These are phyloP conservation scores for Aspergillus incahuasiensis DNA, from an alignment of 495 filamentous ascomycete genomes.

Conservation along the genomic window DNA sequence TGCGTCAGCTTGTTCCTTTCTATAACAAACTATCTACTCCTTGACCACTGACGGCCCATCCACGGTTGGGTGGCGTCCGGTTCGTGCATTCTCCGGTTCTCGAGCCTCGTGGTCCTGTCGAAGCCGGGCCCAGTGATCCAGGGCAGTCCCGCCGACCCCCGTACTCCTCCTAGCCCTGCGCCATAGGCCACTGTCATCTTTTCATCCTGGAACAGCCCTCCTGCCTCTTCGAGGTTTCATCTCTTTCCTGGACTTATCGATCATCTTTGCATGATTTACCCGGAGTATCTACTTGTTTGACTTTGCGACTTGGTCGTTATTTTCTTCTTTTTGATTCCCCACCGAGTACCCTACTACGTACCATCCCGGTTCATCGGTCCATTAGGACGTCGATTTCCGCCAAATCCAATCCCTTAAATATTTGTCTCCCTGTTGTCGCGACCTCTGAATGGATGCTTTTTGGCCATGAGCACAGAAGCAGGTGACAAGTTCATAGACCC, in stretches of 20 bases:
- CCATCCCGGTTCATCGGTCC: neutral
- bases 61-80: conserved; percentile 15
- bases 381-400: neutral
- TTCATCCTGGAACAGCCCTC: conserved; percentile 1
- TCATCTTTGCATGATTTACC: conserved; percentile 4
- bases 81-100: conserved; percentile 1
- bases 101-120: neutral
- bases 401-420: neutral
- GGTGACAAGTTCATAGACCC: conserved; percentile 30
- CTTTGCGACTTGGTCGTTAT: neutral
- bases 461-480: conserved; percentile 40
- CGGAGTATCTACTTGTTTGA: neutral
- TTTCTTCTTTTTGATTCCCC: neutral
- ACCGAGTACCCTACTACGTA: neutral
- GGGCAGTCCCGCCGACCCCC: conserved; percentile 6
- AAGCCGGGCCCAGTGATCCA: neutral
- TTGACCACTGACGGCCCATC: conserved; percentile 4
- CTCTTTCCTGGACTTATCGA: conserved; percentile 3
- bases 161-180: neutral
- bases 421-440: conserved; percentile 9
- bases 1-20: neutral
- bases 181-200: conserved; percentile 1
- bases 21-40: neutral
- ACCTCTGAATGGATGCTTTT: conserved; percentile 29
- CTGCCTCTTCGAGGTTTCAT: conserved; percentile 3